A percentile compares a stretch with the other conserved stretches of the same genome.
These are phyloP conservation scores for Lipomyces sp. DNA, from an alignment of 805 yeast genomes.

Conservation along the genomic window DNA sequence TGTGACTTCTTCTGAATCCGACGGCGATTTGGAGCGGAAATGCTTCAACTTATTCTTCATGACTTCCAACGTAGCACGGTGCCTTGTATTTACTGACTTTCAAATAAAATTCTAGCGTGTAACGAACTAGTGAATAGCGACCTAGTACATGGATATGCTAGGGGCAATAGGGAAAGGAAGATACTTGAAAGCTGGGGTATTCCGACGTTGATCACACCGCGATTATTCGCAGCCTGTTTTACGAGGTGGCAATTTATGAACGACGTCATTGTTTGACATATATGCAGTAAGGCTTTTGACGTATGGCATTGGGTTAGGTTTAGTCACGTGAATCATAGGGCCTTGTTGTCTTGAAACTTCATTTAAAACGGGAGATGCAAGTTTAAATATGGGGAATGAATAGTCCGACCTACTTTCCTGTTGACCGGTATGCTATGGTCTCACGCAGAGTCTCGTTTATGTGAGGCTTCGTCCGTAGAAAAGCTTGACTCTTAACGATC, in stretches of 20 bases:
- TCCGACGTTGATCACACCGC: not conserved
- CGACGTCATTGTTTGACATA: not conserved
- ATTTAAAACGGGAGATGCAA: too few relatives aligned
- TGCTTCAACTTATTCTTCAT: constrained; percentile 4
- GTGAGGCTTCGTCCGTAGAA: too few relatives aligned
- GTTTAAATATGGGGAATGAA: too few relatives aligned
- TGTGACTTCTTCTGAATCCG: not conserved
- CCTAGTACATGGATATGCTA: not conserved
- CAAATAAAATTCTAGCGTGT: not conserved
- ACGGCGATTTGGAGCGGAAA: constrained; percentile 4
- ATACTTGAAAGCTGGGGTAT: not conserved
- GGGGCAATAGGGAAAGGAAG: not conserved
- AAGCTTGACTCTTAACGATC: too few relatives aligned
- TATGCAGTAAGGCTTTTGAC: too few relatives aligned
- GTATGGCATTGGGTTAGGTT: not conserved
- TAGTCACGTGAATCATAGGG: too few relatives aligned
- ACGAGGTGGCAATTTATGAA: not conserved
- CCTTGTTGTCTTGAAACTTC: too few relatives aligned
- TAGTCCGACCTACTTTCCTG: too few relatives aligned
- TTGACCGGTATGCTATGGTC: constrained; percentile 46
- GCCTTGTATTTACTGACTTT: not conserved
- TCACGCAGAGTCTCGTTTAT: too few relatives aligned
- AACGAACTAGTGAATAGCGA: not conserved
- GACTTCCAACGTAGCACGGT: not conserved
- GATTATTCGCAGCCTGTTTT: not conserved